These are phyloP conservation scores for Daedaleopsis sinensis DNA, from an alignment of 768 basidiomycete genomes.

Conservation along the genomic window DNA sequence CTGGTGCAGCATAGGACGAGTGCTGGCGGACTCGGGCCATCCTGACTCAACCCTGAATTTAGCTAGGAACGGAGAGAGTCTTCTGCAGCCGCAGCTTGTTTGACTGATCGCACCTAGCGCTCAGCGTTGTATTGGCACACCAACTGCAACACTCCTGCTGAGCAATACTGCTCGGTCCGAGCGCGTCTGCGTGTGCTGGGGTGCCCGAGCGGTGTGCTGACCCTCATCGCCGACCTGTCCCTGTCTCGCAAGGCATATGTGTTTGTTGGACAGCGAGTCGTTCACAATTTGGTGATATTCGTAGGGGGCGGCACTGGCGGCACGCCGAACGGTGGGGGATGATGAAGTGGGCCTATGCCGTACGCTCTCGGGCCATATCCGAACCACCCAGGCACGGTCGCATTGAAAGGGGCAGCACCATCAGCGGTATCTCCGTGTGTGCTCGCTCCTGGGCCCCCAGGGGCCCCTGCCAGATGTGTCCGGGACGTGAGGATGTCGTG, in stretches of 20 bases:
- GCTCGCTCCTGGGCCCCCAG: background rate
- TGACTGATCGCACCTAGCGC: no score
- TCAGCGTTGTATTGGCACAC: no score
- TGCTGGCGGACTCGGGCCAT: no score
- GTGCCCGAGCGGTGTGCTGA: no score
- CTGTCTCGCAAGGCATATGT: background rate
- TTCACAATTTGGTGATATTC: slow-evolving; percentile 21
- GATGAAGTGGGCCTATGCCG: slow-evolving; percentile 6
- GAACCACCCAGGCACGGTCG: slow-evolving; percentile 14
- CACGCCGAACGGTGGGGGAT: slow-evolving; percentile 3
- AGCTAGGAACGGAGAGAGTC: no score
- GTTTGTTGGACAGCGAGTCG: background rate
- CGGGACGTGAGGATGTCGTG: slow-evolving; percentile 24
- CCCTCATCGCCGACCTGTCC: no score
- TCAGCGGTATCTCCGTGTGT: background rate
- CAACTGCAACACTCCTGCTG: no score
- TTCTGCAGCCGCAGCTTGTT: no score
- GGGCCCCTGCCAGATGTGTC: slow-evolving; percentile 1
- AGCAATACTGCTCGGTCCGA: background rate
- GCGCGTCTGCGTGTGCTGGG: background rate
- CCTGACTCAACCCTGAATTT: no score
- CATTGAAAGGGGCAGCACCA: slow-evolving; percentile 1
- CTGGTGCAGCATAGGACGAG: no score
- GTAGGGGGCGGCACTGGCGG: slow-evolving; percentile 12
- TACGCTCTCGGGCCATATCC: slow-evolving; percentile 16